Conservation (phyloP, 192 early-diverging fungal genomes). For the Backusella macrospora region DNA sequence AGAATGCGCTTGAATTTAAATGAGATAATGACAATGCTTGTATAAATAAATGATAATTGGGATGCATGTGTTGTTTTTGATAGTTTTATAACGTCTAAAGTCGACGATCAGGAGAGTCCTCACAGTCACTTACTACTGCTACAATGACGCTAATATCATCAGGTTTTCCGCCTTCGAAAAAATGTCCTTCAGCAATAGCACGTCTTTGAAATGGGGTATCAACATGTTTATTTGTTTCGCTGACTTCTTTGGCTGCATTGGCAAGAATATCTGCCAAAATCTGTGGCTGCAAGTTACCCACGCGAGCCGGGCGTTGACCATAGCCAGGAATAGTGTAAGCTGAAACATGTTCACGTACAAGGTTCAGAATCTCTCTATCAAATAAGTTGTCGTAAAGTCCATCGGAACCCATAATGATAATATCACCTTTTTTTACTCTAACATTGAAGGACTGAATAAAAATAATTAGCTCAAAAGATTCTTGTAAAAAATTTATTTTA, state of each 20-base stretch:
- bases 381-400: conserved; percentile 98
- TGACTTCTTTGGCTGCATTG: conserved; percentile 70
- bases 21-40: background rate
- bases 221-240: conserved; percentile 73
- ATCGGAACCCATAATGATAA: conserved; percentile 91
- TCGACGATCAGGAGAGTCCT: conserved; percentile 74
- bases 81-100: conserved; percentile 23
- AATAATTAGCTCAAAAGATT: background rate
- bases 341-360: conserved; percentile 36
- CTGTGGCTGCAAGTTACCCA: conserved; percentile 68
- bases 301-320: conserved; percentile 45
- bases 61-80: background rate
- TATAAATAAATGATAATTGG: background rate
- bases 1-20: background rate
- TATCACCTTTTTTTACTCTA: conserved; percentile 88
- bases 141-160: conserved; percentile 95
- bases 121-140: conserved; percentile 78
- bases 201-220: conserved; percentile 90
- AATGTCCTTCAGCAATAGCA: conserved; percentile 86
- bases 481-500: background rate
- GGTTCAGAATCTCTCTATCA: conserved; percentile 91
- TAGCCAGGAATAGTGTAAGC: conserved; percentile 32
- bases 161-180: conserved; percentile 79
- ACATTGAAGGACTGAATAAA: conserved; percentile 59
- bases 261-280: conserved; percentile 80